Evolutionary conservation across 306 rosid genomes (phyloP).

Genomic region (Cajanus cajan): DNA sequence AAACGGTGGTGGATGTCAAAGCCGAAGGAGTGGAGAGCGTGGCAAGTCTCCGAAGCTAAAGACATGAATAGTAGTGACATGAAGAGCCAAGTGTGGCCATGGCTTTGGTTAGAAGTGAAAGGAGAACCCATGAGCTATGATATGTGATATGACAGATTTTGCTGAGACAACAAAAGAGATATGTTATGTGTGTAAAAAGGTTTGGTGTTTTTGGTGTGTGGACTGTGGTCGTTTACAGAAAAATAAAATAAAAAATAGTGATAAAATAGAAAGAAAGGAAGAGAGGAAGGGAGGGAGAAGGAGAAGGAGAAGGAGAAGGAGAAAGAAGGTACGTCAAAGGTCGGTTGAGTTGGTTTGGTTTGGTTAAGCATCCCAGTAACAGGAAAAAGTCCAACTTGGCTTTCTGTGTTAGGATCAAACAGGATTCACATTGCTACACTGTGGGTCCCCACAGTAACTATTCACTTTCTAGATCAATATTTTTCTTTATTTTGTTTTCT

Average conservation of each 20-base stretch:
- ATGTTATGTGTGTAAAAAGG: background rate
- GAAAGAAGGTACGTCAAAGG: background rate
- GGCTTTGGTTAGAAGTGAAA: background rate
- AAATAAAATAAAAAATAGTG: background rate
- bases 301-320: background rate
- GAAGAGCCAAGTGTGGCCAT: background rate
- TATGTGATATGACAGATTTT: background rate
- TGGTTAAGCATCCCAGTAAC: background rate
- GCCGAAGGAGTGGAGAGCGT: constrained; percentile 47
- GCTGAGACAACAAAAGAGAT: background rate
- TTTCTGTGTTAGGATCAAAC: background rate
- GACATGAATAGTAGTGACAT: background rate
- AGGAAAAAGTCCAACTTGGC: constrained; percentile 7
- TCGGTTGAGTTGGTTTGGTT: constrained; percentile 21
- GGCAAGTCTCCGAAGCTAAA: constrained; percentile 28
- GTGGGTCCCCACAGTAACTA: background rate
- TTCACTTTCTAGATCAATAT: background rate
- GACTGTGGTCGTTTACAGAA: background rate
- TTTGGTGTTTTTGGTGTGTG: background rate
- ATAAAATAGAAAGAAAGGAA: background rate
- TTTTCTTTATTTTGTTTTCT: background rate
- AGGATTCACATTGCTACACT: background rate
- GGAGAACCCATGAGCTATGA: constrained; percentile 30
- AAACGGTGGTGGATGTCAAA: constrained; percentile 71
- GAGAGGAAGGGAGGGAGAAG: background rate